Evolutionary conservation across 148 eudicot species (phyloP).

Genomic region (Arbutus unedo): DNA sequence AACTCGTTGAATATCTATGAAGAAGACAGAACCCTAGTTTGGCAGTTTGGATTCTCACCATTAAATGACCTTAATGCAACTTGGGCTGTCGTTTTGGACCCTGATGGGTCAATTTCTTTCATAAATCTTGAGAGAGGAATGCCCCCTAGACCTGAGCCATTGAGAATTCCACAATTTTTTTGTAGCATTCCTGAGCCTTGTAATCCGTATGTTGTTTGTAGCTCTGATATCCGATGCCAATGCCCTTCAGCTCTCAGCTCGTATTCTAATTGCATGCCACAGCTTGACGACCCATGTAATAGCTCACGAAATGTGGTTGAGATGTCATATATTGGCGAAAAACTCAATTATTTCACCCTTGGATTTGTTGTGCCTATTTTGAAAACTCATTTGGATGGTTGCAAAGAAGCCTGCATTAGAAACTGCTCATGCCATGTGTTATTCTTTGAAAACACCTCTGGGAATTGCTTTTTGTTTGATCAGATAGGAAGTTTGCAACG

Average conservation of each 20-base stretch:
- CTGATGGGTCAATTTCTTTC: constrained; percentile 21
- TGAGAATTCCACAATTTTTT: constrained; percentile 11
- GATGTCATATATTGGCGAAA: background rate
- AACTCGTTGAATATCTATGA: constrained; percentile 23
- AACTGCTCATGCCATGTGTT: constrained; percentile 12
- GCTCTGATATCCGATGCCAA: constrained; percentile 22
- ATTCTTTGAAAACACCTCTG: constrained; percentile 1
- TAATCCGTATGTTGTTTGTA: constrained; percentile 20
- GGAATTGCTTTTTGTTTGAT: constrained; percentile 15
- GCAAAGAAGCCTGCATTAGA: constrained; percentile 12
- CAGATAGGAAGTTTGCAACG: constrained; percentile 26
- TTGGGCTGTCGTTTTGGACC: constrained; percentile 16
- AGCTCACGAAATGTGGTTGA: constrained; percentile 6
- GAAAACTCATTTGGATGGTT: constrained; percentile 10
- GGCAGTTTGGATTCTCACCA: constrained; percentile 16
- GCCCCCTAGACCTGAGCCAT: background rate
- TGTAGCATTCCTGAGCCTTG: constrained; percentile 25
- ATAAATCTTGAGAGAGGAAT: constrained; percentile 16
- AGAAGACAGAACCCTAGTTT: constrained; percentile 7
- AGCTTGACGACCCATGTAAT: background rate
- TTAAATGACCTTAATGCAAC: background rate
- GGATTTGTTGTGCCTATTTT: background rate
- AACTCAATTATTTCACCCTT: constrained; percentile 7
- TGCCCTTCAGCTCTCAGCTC: constrained; percentile 20
- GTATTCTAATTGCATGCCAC: constrained; percentile 10